Conservation (phyloP, 1,284 basidiomycete genomes). For the Erythrobasidium hasegawianum region DNA sequence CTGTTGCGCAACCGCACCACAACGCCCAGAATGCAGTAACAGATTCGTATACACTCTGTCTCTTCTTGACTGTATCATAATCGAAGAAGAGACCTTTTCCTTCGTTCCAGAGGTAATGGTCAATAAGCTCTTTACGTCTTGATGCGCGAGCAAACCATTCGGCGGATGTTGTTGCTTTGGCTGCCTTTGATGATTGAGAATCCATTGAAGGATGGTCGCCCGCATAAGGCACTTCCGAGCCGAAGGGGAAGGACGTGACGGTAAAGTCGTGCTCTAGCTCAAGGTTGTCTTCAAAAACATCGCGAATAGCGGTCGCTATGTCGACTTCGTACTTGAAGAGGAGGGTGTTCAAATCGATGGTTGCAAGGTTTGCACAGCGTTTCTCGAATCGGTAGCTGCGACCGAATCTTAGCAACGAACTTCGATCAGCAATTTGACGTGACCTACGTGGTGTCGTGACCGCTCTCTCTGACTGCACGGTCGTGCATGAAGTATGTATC, state of each 20-base stretch:
- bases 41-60: constrained; percentile 89
- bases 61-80: constrained; percentile 85
- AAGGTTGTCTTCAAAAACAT: constrained; percentile 87
- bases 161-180: constrained; percentile 55
- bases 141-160: constrained; percentile 89
- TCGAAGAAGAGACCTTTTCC: constrained; percentile 92
- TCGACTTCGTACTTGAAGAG: constrained; percentile 80
- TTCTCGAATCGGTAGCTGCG: constrained; percentile 82
- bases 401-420: background rate
- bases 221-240: constrained; percentile 55
- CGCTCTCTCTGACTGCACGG: constrained; percentile 54
- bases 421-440: background rate
- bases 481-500: constrained; percentile 99
- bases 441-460: constrained; percentile 81
- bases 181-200: background rate
- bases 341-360: constrained; percentile 86
- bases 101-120: constrained; percentile 94
- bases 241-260: constrained; percentile 84
- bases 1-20: constrained; percentile 95
- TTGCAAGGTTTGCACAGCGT: constrained; percentile 84
- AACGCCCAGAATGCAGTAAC: constrained; percentile 94
- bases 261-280: constrained; percentile 88
- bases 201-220: constrained; percentile 12
- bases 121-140: constrained; percentile 74
- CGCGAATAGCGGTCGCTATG: constrained; percentile 65